Percentiles rank a stretch among this genome's conserved stretches.
phyloP scores from a whole-genome alignment of 768 basidiomycete genomes.

The Fistulinella prunicolor region DNA sequence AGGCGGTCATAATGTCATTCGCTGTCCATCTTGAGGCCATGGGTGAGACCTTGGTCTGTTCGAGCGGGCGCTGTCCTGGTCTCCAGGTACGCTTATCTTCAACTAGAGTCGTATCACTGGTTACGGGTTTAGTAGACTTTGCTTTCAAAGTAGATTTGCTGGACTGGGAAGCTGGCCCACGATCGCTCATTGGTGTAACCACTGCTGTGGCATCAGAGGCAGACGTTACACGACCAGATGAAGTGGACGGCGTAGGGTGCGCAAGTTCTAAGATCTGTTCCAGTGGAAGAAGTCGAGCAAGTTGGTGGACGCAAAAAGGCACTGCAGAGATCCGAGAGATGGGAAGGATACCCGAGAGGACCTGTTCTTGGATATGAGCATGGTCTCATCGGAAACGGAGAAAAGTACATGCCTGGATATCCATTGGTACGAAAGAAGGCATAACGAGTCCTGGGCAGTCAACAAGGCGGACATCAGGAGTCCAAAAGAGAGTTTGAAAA shows the following conservation, averaged over 20 bases:
- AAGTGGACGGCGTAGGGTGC: slow-evolving; percentile 42
- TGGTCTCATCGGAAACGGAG: neutral
- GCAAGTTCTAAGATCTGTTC: slow-evolving; percentile 64
- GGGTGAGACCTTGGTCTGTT: slow-evolving; percentile 9
- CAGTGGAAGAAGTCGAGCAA: slow-evolving; percentile 67
- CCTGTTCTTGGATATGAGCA: slow-evolving; percentile 35
- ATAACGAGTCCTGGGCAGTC: slow-evolving; percentile 96
- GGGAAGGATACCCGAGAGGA: slow-evolving; percentile 66
- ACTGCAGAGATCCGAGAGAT: slow-evolving; percentile 84
- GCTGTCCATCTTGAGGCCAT: slow-evolving; percentile 64
- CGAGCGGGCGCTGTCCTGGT: slow-evolving; percentile 36
- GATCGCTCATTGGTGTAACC: neutral
- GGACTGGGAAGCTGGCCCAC: neutral
- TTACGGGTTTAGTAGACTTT: neutral
- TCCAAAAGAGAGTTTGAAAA: slow-evolving; percentile 92
- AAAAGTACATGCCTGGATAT: slow-evolving; percentile 58
- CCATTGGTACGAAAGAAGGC: slow-evolving; percentile 80
- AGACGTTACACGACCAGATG: slow-evolving; percentile 6
- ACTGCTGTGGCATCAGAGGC: neutral
- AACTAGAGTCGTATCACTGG: slow-evolving; percentile 6
- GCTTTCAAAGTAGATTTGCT: neutral
- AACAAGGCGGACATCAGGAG: slow-evolving; percentile 78
- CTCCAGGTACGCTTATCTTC: slow-evolving; percentile 83
- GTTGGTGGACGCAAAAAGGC: slow-evolving; percentile 76
- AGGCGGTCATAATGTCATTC: slow-evolving; percentile 77